These are phyloP conservation scores for Scutellaria baicalensis DNA, from an alignment of 257 asterid species.

Conservation along the genomic window DNA sequence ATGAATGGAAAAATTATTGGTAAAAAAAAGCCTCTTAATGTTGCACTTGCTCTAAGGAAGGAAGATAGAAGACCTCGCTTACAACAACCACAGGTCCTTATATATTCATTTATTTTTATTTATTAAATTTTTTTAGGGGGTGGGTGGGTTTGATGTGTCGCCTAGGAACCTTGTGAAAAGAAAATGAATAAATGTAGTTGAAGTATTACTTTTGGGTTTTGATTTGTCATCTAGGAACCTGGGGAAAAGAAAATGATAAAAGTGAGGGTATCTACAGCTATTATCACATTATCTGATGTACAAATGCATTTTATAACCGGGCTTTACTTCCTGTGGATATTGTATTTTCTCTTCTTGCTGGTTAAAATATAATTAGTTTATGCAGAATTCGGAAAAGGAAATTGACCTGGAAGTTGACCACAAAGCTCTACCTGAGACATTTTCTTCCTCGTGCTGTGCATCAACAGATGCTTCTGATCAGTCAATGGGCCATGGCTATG, in stretches of 20 bases:
- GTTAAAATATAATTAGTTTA: not conserved
- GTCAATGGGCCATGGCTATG: conserved; percentile 71
- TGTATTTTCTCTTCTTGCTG: not conserved
- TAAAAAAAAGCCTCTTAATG: conserved; percentile 60
- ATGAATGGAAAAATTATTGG: conserved; percentile 68
- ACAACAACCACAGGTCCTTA: conserved; percentile 38
- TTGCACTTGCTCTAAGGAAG: conserved; percentile 66
- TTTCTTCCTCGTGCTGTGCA: conserved; percentile 60
- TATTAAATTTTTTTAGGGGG: no score
- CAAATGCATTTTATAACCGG: not conserved
- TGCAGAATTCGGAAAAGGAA: conserved; percentile 62
- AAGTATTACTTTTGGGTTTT: not conserved
- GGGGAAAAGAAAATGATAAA: not conserved
- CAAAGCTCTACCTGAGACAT: conserved; percentile 57
- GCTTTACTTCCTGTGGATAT: not conserved
- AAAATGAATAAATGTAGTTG: no score
- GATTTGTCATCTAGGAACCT: not conserved
- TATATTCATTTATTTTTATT: no score
- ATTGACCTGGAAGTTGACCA: conserved; percentile 57
- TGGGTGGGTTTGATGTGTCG: no score
- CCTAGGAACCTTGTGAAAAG: no score
- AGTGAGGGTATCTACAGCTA: not conserved
- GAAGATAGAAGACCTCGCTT: conserved; percentile 66
- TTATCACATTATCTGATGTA: not conserved
- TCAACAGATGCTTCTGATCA: conserved; percentile 55